Conservation (phyloP, 2,329 filamentous ascomycete genomes). For the Stemphylium lycopersici region DNA sequence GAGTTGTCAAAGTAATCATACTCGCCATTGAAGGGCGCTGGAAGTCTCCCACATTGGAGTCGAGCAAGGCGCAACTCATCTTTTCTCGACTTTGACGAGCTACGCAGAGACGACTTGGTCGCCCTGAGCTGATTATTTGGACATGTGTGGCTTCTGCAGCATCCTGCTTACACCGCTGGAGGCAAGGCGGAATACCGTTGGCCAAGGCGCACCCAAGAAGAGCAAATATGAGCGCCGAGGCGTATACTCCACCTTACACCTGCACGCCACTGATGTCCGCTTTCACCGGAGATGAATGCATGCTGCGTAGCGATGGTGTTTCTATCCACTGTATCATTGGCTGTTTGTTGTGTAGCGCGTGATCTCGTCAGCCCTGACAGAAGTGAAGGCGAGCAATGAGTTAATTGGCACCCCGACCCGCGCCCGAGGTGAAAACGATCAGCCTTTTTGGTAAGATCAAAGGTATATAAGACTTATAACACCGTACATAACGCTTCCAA, state of each 20-base stretch:
- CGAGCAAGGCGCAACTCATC: too few relatives aligned
- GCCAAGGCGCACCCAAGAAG: background rate
- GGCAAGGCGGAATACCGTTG: background rate
- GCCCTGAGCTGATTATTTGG: background rate
- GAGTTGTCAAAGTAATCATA: too few relatives aligned
- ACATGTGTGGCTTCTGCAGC: background rate
- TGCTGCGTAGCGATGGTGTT: background rate
- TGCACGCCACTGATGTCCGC: slow-evolving; percentile 5
- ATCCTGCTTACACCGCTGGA: background rate
- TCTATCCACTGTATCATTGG: background rate
- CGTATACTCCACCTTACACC: slow-evolving; percentile 1
- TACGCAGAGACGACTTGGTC: too few relatives aligned
- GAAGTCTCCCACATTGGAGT: too few relatives aligned
- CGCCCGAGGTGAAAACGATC: background rate
- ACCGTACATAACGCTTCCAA: background rate
- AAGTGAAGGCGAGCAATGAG: background rate
- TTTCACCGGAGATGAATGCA: background rate
- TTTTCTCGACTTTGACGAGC: too few relatives aligned
- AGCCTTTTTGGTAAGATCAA: background rate
- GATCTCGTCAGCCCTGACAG: background rate
- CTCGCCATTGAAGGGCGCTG: too few relatives aligned
- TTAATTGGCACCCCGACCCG: background rate
- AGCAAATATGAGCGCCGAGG: background rate
- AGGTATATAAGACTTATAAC: background rate
- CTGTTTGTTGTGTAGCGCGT: background rate